phyloP scores from a whole-genome alignment of 2,329 filamentous ascomycete species.

The Clarireedia monteithiana region DNA sequence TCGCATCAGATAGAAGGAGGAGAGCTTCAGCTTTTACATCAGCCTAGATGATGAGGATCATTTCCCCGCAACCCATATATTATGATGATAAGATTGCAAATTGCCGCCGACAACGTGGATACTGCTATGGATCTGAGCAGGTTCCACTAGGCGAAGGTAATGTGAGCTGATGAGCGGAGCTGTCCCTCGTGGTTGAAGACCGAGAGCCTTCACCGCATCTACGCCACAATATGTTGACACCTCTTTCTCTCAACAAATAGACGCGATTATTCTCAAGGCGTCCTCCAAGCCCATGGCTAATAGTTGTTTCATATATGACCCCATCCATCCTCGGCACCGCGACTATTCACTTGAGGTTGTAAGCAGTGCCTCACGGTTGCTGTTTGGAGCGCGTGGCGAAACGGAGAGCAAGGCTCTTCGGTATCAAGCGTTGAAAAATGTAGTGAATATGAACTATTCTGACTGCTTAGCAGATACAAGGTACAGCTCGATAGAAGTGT shows the following conservation, averaged over 20 bases:
- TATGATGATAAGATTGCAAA: slow-evolving; percentile 1
- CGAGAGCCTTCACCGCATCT: background rate
- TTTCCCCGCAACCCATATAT: slow-evolving; percentile 4
- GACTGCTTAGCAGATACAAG: background rate
- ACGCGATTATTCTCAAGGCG: background rate
- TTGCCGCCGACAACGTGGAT: slow-evolving; percentile 3
- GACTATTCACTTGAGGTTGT: background rate
- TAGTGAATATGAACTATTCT: background rate
- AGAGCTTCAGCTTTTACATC: background rate
- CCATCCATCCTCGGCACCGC: background rate
- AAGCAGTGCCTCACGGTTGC: slow-evolving; percentile 4
- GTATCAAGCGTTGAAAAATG: background rate
- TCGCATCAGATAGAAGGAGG: background rate
- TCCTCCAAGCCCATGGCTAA: background rate
- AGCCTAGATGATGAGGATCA: slow-evolving; percentile 3
- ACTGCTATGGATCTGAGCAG: background rate
- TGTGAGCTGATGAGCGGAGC: background rate
- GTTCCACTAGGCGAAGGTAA: background rate
- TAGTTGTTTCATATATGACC: background rate
- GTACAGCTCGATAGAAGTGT: background rate
- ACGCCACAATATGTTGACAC: background rate
- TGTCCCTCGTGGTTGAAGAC: background rate
- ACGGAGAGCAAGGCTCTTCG: background rate
- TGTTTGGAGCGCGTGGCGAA: background rate
- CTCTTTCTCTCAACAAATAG: background rate